These are phyloP conservation scores for Rosellinia necatrix DNA, from an alignment of 2,329 filamentous ascomycete genomes.

Conservation along the genomic window DNA sequence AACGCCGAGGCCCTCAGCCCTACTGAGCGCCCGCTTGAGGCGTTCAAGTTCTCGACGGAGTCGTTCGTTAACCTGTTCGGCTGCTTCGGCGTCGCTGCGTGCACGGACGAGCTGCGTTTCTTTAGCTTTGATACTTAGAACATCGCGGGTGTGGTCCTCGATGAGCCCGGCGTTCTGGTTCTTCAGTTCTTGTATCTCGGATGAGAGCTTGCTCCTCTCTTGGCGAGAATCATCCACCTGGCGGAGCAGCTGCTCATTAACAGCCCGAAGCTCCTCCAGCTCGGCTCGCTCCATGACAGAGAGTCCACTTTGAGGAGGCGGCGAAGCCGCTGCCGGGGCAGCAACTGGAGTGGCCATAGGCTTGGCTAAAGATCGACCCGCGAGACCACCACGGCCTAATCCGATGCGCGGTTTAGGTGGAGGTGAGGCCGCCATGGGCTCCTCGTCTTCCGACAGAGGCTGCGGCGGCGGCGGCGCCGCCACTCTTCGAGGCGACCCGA, in stretches of 20 bases:
- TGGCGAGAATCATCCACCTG: conserved; percentile 80
- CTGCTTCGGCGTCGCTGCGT: conserved; percentile 84
- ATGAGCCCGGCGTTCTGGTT: conserved; percentile 97
- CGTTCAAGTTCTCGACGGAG: conserved; percentile 88
- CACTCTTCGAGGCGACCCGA: conserved; percentile 57
- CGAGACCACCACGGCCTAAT: conserved; percentile 78
- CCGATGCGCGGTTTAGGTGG: conserved; percentile 66
- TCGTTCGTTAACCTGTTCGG: conserved; percentile 83
- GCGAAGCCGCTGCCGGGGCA: conserved; percentile 57
- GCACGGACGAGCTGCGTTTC: conserved; percentile 95
- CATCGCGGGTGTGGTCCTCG: conserved; percentile 94
- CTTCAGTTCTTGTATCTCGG: conserved; percentile 91
- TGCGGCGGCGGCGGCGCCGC: conserved; percentile 51
- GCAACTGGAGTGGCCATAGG: conserved; percentile 59
- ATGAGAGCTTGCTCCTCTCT: conserved; percentile 79
- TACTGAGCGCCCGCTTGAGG: conserved; percentile 81
- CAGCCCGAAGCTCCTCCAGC: conserved; percentile 81
- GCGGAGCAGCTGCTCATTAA: conserved; percentile 77
- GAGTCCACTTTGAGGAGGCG: conserved; percentile 67
- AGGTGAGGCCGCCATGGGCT: conserved; percentile 53
- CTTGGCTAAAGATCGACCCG: conserved; percentile 83
- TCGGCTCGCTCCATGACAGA: conserved; percentile 86
- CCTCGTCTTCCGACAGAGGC: conserved; percentile 61
- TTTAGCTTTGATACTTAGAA: conserved; percentile 96
- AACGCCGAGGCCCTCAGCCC: conserved; percentile 57